Percentiles rank a stretch among this genome's conserved stretches.
These are phyloP conservation scores for Adansonia madagascariensis DNA, from an alignment of 441 rosid genomes.

Conservation along the genomic window DNA sequence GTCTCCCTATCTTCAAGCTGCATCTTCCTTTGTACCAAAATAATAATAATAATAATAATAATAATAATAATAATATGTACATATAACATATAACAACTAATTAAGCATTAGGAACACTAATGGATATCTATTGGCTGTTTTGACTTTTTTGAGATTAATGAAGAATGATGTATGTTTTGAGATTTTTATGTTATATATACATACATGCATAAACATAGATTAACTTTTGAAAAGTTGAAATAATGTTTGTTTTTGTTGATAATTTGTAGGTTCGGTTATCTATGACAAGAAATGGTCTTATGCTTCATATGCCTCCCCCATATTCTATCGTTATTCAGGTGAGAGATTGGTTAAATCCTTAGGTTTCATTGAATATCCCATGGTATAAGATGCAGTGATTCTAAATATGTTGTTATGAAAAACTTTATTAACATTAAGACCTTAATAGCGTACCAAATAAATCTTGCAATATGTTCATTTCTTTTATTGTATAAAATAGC, in stretches of 20 bases:
- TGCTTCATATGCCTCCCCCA: conserved; percentile 83
- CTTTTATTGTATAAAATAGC: too few species aligned
- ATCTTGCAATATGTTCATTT: not conserved
- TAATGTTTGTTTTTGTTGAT: conserved; percentile 2
- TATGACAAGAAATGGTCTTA: conserved; percentile 47
- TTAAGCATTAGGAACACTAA: not conserved
- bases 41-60: too few species aligned
- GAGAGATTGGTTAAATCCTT: conserved; percentile 16
- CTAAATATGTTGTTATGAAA: not conserved
- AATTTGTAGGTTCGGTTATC: conserved; percentile 70
- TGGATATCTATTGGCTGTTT: not conserved
- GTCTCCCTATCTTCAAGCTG: not conserved
- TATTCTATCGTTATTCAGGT: conserved; percentile 95
- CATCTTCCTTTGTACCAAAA: too few species aligned
- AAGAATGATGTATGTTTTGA: not conserved
- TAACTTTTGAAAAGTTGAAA: not conserved
- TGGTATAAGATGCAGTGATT: not conserved
- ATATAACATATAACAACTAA: not conserved
- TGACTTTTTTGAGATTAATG: not conserved
- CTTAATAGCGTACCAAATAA: too few species aligned
- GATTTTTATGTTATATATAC: too few species aligned
- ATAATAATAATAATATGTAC: too few species aligned
- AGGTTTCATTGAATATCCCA: not conserved
- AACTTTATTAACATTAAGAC: not conserved
- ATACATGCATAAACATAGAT: not conserved